Evolutionary conservation across 257 asterid genomes (phyloP).

Genomic region (Nicotiana sylvestris): DNA sequence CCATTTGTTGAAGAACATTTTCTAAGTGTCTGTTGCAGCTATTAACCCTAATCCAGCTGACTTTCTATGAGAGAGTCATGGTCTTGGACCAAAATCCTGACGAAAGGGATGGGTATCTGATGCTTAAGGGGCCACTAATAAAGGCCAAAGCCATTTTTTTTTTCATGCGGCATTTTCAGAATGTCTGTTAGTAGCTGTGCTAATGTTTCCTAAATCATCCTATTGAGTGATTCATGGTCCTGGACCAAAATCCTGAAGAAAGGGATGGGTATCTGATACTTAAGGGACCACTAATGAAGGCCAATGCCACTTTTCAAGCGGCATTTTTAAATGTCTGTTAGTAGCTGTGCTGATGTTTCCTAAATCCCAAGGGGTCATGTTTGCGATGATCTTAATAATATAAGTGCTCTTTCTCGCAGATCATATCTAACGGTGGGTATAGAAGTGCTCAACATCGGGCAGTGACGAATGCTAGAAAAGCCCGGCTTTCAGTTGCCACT

Average conservation of each 20-base stretch:
- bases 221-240: neutral
- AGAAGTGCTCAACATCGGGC: constrained; percentile 82
- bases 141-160: neutral
- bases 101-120: constrained; percentile 2
- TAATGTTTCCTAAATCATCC: neutral
- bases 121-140: neutral
- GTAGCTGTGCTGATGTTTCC: neutral
- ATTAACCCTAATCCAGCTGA: neutral
- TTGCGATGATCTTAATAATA: neutral
- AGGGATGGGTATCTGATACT: neutral
- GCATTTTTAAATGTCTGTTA: neutral
- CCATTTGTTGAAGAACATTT: neutral
- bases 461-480: constrained; percentile 50
- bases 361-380: neutral
- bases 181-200: neutral
- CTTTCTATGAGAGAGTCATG: neutral
- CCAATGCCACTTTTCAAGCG: neutral
- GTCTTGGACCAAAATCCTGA: neutral
- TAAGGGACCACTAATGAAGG: neutral
- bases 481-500: constrained; percentile 82
- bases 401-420: constrained; percentile 30
- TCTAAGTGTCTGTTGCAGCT: neutral
- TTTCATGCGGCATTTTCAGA: neutral
- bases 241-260: neutral
- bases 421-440: constrained; percentile 74